Percentiles rank a stretch among this genome's conserved stretches.
These are phyloP conservation scores for Nakaseomyces bracarensis DNA, from an alignment of 1,139 yeast genomes.

Conservation along the genomic window DNA sequence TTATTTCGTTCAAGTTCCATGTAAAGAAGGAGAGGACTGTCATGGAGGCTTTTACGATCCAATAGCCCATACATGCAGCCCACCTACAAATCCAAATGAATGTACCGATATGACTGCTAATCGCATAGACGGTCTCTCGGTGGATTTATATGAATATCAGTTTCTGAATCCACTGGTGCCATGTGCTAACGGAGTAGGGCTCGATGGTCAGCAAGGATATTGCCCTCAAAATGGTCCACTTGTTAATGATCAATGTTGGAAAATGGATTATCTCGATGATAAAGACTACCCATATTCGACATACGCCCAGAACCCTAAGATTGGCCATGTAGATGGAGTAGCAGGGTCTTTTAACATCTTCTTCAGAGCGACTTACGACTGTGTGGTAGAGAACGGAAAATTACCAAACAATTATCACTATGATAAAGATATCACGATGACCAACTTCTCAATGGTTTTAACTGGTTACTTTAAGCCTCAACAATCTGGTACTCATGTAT, in stretches of 20 bases:
- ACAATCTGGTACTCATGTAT: not conserved
- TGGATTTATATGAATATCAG: not conserved
- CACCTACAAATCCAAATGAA: not conserved
- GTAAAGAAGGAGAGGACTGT: not conserved
- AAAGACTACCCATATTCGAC: not conserved
- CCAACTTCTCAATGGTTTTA: not conserved
- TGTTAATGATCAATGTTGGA: conserved; percentile 1
- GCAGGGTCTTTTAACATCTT: not conserved
- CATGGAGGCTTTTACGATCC: not conserved
- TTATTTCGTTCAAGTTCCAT: not conserved
- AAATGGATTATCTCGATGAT: conserved; percentile 1
- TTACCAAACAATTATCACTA: not conserved
- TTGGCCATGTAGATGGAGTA: conserved; percentile 2
- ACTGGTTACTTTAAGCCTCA: not conserved
- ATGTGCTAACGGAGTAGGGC: not conserved
- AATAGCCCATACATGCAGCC: not conserved
- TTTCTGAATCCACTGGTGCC: not conserved
- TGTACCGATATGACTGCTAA: not conserved
- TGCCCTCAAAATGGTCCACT: not conserved
- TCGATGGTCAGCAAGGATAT: not conserved
- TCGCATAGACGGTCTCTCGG: not conserved
- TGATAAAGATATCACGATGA: not conserved
- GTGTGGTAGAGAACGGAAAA: not conserved
- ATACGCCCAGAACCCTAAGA: not conserved
- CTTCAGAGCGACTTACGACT: not conserved